Evolutionary conservation across 495 filamentous ascomycete species (phyloP).

Genomic region (Neurospora sp.): DNA sequence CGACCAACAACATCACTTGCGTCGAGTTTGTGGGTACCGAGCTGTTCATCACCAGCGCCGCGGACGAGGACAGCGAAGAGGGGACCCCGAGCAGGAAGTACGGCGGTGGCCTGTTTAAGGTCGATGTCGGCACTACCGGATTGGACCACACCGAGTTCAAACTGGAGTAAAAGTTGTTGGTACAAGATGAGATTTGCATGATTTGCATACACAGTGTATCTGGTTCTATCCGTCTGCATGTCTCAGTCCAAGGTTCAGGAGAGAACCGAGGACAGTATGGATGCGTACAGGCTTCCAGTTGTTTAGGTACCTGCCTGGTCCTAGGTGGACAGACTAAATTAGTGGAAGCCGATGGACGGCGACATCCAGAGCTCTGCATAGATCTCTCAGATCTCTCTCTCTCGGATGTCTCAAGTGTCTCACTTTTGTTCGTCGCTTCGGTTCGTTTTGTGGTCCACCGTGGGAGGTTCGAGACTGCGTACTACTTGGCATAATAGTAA

Average conservation of each 20-base stretch:
- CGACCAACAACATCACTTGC: constrained; percentile 62
- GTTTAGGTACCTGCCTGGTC: background rate
- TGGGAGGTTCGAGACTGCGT: background rate
- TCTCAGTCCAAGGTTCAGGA: background rate
- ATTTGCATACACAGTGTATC: background rate
- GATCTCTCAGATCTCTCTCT: background rate
- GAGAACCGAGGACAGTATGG: background rate
- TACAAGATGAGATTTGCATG: background rate
- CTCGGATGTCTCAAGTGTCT: background rate
- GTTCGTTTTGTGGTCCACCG: background rate
- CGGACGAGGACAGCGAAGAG: constrained; percentile 45
- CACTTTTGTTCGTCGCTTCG: background rate
- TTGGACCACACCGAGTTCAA: constrained; percentile 47
- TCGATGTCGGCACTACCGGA: constrained; percentile 57
- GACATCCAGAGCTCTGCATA: background rate
- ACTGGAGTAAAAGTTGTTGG: constrained; percentile 12
- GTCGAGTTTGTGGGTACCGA: constrained; percentile 63
- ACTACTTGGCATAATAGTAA: background rate
- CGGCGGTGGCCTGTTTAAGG: constrained; percentile 55
- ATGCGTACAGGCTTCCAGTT: background rate
- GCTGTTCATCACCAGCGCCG: constrained; percentile 64
- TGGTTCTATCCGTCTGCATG: background rate
- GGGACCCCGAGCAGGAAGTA: constrained; percentile 43
- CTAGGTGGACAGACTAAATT: background rate
- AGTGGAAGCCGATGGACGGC: background rate